These are phyloP conservation scores for Papiliotrema terrestris DNA, from an alignment of 1,284 basidiomycete genomes.

Conservation along the genomic window DNA sequence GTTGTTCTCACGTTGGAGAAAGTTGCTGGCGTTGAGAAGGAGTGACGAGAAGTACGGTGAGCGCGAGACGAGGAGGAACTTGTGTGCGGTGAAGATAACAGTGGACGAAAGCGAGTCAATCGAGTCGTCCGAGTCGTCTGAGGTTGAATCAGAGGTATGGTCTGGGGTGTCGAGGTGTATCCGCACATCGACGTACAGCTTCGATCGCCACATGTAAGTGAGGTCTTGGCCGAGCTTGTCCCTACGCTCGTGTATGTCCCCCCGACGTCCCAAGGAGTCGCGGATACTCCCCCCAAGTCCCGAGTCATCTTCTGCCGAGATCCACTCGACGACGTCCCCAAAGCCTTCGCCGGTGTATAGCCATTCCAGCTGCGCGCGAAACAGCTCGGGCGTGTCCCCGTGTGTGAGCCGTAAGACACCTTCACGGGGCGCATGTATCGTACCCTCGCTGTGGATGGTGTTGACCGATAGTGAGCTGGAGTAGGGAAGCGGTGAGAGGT, in stretches of 20 bases:
- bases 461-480: conserved; percentile 23
- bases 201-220: conserved; percentile 92
- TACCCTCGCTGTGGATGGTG: conserved; percentile 22
- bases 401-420: conserved; percentile 53
- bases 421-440: conserved; percentile 18
- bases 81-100: conserved; percentile 83
- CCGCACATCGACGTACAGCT: conserved; percentile 84
- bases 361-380: conserved; percentile 76
- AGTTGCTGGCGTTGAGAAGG: conserved; percentile 41
- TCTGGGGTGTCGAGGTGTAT: conserved; percentile 61
- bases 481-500: conserved; percentile 1
- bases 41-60: conserved; percentile 76
- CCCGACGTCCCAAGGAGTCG: conserved; percentile 31
- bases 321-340: conserved; percentile 82
- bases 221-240: conserved; percentile 78
- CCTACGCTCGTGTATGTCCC: conserved; percentile 57
- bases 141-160: conserved; percentile 29
- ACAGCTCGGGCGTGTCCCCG: conserved; percentile 67
- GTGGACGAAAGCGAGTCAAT: conserved; percentile 49
- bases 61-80: conserved; percentile 85
- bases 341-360: conserved; percentile 57
- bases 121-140: conserved; percentile 33
- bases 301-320: conserved; percentile 66
- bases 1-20: conserved; percentile 50
- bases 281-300: conserved; percentile 19